A percentile compares a stretch with the other conserved stretches of the same genome.
Evolutionary conservation across 257 asterid species (phyloP).

Genomic region (Capsicum rhomboideum): DNA sequence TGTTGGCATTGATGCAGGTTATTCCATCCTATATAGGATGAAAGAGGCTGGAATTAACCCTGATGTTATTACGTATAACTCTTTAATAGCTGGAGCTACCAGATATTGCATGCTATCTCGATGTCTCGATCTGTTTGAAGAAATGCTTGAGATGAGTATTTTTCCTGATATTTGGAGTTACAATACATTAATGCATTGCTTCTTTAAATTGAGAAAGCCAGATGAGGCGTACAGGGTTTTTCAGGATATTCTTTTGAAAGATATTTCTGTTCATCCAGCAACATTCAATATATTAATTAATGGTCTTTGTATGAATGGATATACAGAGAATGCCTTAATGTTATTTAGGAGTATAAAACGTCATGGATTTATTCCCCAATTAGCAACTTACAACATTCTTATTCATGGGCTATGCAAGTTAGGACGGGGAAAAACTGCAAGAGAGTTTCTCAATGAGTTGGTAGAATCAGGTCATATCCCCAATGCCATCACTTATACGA

Average conservation of each 20-base stretch:
- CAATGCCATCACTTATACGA: slow-evolving; percentile 80
- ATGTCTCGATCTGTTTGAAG: slow-evolving; percentile 58
- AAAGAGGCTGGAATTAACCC: slow-evolving; percentile 73
- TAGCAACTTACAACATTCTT: slow-evolving; percentile 75
- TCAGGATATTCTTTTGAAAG: slow-evolving; percentile 41
- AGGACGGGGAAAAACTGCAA: slow-evolving; percentile 39
- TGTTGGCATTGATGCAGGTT: slow-evolving; percentile 64
- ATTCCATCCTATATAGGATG: slow-evolving; percentile 52
- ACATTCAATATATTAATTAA: slow-evolving; percentile 64
- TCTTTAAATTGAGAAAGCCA: slow-evolving; percentile 51
- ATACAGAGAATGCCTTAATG: slow-evolving; percentile 44
- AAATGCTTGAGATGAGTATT: slow-evolving; percentile 53
- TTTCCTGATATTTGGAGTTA: slow-evolving; percentile 79
- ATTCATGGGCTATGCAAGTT: slow-evolving; percentile 51
- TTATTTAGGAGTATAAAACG: slow-evolving; percentile 48
- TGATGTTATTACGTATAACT: slow-evolving; percentile 65
- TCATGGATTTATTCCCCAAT: slow-evolving; percentile 47
- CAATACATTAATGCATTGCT: slow-evolving; percentile 76
- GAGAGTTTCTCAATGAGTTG: slow-evolving; percentile 57
- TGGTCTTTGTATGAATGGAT: slow-evolving; percentile 74
- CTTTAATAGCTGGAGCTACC: slow-evolving; percentile 70
- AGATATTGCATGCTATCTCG: slow-evolving; percentile 30
- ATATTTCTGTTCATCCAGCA: slow-evolving; percentile 36
- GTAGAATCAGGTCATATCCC: slow-evolving; percentile 43
- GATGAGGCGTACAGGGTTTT: slow-evolving; percentile 64